phyloP scores from a whole-genome alignment of 2,329 filamentous ascomycete genomes.

The Ophiocordyceps camponoti-leonardi region DNA sequence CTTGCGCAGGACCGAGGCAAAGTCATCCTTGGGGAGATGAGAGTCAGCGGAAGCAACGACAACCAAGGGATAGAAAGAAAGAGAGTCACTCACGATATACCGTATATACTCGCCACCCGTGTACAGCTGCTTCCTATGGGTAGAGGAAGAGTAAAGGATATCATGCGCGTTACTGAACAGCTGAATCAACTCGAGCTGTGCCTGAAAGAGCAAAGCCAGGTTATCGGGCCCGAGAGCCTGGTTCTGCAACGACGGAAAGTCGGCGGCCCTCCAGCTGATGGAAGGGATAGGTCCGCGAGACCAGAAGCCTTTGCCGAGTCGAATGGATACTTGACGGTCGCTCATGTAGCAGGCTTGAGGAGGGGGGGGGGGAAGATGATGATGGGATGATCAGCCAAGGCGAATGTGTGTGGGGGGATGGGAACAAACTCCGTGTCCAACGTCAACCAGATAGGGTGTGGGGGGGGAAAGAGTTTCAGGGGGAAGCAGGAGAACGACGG shows the following conservation, averaged over 20 bases:
- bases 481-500: not conserved
- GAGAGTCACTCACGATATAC: constrained; percentile 31
- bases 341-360: constrained; percentile 41
- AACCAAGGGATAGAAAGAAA: not conserved
- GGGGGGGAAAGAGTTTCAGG: not conserved
- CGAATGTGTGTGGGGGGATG: too few species aligned
- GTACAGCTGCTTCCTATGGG: constrained; percentile 52
- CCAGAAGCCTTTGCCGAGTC: constrained; percentile 59
- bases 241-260: constrained; percentile 49
- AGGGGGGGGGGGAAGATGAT: too few species aligned
- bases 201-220: constrained; percentile 51
- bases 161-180: constrained; percentile 61
- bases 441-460: too few species aligned
- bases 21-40: constrained; percentile 34
- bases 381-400: too few species aligned
- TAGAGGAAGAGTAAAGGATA: constrained; percentile 54
- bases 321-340: constrained; percentile 51
- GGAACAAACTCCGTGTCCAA: too few species aligned
- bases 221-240: constrained; percentile 43
- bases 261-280: constrained; percentile 44
- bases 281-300: constrained; percentile 52
- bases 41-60: not conserved
- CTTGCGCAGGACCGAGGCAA: constrained; percentile 47
- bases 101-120: constrained; percentile 56
- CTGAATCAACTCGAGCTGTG: constrained; percentile 53